A percentile compares a stretch with the other conserved stretches of the same genome.
phyloP scores from a whole-genome alignment of 352 stramenopile species.

The Globisporangium spiculum region DNA sequence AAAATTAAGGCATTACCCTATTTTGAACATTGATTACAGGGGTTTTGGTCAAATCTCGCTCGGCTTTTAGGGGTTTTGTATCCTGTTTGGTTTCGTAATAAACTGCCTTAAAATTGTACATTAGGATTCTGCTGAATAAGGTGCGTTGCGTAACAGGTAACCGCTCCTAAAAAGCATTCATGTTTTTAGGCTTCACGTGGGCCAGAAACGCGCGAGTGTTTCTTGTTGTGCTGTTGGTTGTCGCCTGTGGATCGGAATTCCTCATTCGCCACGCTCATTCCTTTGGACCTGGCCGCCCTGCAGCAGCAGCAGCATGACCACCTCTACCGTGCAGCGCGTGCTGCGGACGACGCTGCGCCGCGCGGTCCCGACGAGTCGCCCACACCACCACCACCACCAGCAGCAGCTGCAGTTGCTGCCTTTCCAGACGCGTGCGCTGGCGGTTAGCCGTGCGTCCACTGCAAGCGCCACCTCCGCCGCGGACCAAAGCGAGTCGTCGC shows the following conservation, averaged over 20 bases:
- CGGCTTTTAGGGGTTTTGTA: no score
- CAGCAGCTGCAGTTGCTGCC: not conserved
- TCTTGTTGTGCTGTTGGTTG: no score
- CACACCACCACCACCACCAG: not conserved
- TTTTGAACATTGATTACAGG: no score
- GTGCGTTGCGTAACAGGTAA: no score
- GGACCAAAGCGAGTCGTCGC: not conserved
- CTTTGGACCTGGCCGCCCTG: not conserved
- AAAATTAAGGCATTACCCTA: no score
- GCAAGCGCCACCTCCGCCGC: not conserved
- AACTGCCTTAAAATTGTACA: no score
- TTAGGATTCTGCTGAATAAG: no score
- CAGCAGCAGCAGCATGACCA: not conserved
- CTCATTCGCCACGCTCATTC: not conserved
- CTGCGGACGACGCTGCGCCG: conserved; percentile 5
- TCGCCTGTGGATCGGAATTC: conserved; percentile 7
- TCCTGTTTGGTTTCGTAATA: no score
- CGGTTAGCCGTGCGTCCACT: not conserved
- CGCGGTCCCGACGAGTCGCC: not conserved
- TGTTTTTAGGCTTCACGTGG: no score
- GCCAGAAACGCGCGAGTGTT: no score
- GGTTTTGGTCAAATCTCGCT: no score
- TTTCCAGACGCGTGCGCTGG: not conserved
- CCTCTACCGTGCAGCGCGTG: conserved; percentile 9
- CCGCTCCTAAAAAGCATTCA: no score